These are phyloP conservation scores for Fomitopsis palustris DNA, from an alignment of 1,284 basidiomycete species.

Conservation along the genomic window DNA sequence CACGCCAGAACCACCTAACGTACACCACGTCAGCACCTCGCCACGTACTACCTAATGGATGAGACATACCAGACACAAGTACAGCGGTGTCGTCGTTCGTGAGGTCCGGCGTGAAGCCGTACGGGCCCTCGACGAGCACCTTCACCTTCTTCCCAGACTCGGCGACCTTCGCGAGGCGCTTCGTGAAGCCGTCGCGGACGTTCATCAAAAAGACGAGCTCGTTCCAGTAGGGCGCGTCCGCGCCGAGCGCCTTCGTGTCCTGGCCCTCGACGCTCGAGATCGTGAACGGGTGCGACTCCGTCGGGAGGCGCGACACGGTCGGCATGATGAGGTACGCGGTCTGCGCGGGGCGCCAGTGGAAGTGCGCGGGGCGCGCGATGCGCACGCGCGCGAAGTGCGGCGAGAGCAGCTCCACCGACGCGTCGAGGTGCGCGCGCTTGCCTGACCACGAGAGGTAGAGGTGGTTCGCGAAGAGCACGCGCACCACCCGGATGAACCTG, in stretches of 20 bases:
- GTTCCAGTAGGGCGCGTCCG: constrained; percentile 26
- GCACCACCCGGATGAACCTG: constrained; percentile 47
- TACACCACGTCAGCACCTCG: not conserved
- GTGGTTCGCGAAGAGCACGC: constrained; percentile 51
- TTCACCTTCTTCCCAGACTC: constrained; percentile 29
- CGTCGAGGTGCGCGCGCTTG: constrained; percentile 29
- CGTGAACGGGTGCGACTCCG: constrained; percentile 56
- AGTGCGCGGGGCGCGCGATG: constrained; percentile 36
- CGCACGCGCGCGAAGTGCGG: constrained; percentile 50
- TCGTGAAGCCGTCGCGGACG: constrained; percentile 47
- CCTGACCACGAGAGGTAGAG: constrained; percentile 32
- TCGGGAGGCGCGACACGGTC: constrained; percentile 36
- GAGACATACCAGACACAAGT: constrained; percentile 46
- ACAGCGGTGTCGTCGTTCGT: constrained; percentile 41
- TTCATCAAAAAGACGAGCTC: constrained; percentile 51
- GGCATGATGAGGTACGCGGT: constrained; percentile 45
- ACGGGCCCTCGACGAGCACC: constrained; percentile 52
- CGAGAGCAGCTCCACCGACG: constrained; percentile 43
- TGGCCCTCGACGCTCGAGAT: constrained; percentile 41
- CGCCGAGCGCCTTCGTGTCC: constrained; percentile 10
- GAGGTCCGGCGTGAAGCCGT: constrained; percentile 44
- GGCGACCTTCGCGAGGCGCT: constrained; percentile 35
- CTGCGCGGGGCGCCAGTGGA: constrained; percentile 49
- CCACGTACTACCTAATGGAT: not conserved
- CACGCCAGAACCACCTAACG: constrained; percentile 45